Percentiles rank a stretch among this genome's conserved stretches.
phyloP scores from a whole-genome alignment of 768 basidiomycete species.

The Psilocybe sp. region DNA sequence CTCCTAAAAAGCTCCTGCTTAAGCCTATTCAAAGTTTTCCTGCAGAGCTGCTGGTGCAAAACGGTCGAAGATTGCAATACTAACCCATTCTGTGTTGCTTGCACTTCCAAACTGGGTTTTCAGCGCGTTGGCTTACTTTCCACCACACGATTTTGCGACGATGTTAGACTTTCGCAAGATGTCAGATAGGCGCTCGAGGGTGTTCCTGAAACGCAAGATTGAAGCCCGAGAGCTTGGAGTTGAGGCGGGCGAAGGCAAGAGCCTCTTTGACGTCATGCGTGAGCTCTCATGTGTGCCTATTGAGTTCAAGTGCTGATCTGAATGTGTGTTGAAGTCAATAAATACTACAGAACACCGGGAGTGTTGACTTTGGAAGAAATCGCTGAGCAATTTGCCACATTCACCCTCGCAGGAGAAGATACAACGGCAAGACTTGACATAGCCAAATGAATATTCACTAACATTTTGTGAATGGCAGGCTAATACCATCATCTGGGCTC shows the following conservation, averaged over 20 bases:
- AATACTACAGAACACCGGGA: not conserved
- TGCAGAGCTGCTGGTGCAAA: not conserved
- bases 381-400: constrained; percentile 1
- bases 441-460: not conserved
- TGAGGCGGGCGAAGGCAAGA: not conserved
- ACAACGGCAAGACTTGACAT: not conserved
- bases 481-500: constrained; percentile 2
- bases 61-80: constrained; percentile 1
- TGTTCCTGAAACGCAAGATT: not conserved
- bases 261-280: not conserved
- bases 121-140: not conserved
- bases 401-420: constrained; percentile 6
- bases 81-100: not conserved
- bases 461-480: no score
- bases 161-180: not conserved
- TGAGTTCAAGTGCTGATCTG: not conserved
- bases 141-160: not conserved
- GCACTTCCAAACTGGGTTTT: not conserved
- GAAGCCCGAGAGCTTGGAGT: not conserved
- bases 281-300: not conserved
- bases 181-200: not conserved
- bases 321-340: not conserved
- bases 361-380: constrained; percentile 1
- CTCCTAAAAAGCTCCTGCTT: not conserved
- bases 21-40: not conserved